phyloP scores from a whole-genome alignment of 129 eudicot genomes.

The Apium graveolens region DNA sequence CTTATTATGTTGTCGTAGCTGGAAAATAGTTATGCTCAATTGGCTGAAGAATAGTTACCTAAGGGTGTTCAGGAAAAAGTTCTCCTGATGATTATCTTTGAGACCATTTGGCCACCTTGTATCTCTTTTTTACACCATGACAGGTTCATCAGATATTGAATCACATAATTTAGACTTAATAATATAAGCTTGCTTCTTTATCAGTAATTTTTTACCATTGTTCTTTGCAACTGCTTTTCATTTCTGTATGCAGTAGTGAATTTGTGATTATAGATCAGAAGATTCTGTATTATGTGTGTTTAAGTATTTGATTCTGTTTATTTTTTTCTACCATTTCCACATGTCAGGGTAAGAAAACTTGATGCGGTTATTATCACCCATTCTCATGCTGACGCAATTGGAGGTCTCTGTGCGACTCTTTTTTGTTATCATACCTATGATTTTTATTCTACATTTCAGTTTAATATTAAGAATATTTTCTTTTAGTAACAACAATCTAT shows the following conservation, averaged over 20 bases:
- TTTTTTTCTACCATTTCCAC: constrained; percentile 24
- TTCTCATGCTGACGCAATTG: constrained; percentile 29
- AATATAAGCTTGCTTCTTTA: neutral
- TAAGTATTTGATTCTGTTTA: neutral
- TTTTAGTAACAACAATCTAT: neutral
- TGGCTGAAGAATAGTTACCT: neutral
- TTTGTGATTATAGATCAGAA: neutral
- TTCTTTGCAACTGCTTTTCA: neutral
- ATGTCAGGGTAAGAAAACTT: constrained; percentile 81
- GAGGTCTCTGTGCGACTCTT: constrained; percentile 4
- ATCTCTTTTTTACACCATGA: neutral
- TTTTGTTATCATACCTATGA: constrained; percentile 19
- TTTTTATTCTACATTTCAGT: neutral
- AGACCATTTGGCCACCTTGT: neutral
- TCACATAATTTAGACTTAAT: neutral
- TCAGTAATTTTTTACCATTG: neutral
- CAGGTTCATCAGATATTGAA: neutral
- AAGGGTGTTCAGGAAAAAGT: neutral
- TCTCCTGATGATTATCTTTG: neutral
- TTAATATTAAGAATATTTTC: neutral
- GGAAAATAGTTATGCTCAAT: neutral
- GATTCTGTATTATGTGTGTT: neutral
- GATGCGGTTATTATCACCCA: constrained; percentile 97
- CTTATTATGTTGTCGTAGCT: neutral
- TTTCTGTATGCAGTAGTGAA: neutral